These are phyloP conservation scores for Aspergillus tamarii DNA, from an alignment of 2,329 filamentous ascomycete genomes.

Conservation along the genomic window DNA sequence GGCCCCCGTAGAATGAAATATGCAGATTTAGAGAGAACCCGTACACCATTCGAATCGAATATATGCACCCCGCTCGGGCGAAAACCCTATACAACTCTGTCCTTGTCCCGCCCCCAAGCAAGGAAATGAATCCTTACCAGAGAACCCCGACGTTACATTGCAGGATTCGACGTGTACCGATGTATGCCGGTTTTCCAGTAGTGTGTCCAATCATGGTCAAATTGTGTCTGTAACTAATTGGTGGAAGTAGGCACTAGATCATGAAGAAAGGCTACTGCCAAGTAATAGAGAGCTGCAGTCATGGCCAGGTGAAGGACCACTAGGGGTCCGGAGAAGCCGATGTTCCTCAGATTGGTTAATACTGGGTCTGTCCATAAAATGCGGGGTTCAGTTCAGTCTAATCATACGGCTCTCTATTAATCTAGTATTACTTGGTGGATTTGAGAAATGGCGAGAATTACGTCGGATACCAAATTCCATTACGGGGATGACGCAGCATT, in stretches of 20 bases:
- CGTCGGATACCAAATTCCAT: not conserved
- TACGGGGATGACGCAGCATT: not conserved
- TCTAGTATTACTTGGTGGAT: not conserved
- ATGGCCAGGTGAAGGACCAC: not conserved
- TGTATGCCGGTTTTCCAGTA: too few relatives aligned
- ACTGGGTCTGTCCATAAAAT: not conserved
- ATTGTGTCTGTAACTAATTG: not conserved
- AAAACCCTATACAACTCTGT: not conserved
- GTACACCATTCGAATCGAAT: not conserved
- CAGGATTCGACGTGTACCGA: not conserved
- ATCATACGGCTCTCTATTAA: not conserved
- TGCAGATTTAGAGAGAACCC: not conserved
- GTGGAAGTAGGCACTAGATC: not conserved
- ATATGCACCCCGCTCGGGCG: not conserved
- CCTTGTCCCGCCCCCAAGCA: not conserved
- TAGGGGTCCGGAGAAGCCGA: not conserved
- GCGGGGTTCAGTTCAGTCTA: not conserved
- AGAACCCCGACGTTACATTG: not conserved
- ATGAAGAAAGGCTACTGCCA: not conserved
- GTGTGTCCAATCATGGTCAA: too few relatives aligned
- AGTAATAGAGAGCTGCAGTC: not conserved
- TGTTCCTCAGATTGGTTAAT: not conserved
- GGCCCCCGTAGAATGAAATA: not conserved
- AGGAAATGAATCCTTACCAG: not conserved
- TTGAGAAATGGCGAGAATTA: not conserved